Percentiles rank a stretch among this genome's conserved stretches.
These are phyloP conservation scores for Exophiala alcalophila DNA, from an alignment of 2,329 filamentous ascomycete species.

Conservation along the genomic window DNA sequence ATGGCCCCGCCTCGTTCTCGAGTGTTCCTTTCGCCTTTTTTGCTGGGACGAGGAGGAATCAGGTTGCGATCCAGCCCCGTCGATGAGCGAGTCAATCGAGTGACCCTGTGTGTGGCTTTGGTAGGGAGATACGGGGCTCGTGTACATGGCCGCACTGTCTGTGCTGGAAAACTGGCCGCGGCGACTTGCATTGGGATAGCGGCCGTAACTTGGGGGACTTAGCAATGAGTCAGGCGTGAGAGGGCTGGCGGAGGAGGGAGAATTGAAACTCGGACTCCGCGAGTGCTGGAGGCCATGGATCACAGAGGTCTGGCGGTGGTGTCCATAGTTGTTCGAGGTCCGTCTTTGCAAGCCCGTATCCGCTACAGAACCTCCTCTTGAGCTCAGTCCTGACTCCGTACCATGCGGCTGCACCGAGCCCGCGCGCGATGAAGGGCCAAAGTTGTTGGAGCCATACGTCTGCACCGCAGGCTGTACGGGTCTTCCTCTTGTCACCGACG, in stretches of 20 bases:
- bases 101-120: constrained; percentile 31
- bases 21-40: constrained; percentile 56
- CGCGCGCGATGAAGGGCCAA: constrained; percentile 22
- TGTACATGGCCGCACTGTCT: constrained; percentile 15
- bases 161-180: constrained; percentile 21
- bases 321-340: constrained; percentile 64
- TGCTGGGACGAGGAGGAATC: constrained; percentile 14
- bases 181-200: constrained; percentile 14
- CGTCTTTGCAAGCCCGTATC: constrained; percentile 47
- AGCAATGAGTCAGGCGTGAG: constrained; percentile 44
- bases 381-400: constrained; percentile 15
- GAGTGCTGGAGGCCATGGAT: constrained; percentile 92
- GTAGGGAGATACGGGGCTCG: constrained; percentile 21
- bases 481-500: constrained; percentile 45
- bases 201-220: constrained; percentile 15
- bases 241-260: constrained; percentile 72
- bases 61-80: constrained; percentile 42
- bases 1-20: constrained; percentile 68
- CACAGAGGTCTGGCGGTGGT: constrained; percentile 95
- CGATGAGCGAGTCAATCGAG: constrained; percentile 37
- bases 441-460: constrained; percentile 15
- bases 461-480: constrained; percentile 19
- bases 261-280: constrained; percentile 81
- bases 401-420: constrained; percentile 24
- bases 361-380: constrained; percentile 17